Base-by-base conservation (phyloP, 139 green algal genomes). In the Chlamydomonas schloesseri region DNA sequence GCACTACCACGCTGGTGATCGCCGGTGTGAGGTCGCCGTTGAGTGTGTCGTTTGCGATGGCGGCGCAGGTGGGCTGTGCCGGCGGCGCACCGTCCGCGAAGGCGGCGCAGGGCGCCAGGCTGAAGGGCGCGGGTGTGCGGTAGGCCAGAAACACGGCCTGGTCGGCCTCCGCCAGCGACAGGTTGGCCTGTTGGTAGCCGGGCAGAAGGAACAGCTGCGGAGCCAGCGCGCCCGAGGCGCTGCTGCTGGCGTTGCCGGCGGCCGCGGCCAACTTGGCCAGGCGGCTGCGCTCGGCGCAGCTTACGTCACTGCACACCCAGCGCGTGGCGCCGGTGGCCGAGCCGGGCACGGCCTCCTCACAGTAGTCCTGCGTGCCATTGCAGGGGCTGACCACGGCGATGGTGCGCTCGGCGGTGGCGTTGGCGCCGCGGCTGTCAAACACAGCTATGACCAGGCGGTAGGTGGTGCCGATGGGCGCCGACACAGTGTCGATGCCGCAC, bases 151-250 rank as follows among this genome's bases (percentile, higher is more conserved):
- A 82, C 24, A 71, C 26, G 34, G 74, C 58, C 57, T 82, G 74
- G 74, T 57, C 57, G 23, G 57, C 28, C 74, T 82, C 74, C 3
- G 74, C 50, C 73, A 70, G 50, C 1, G 74, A 50, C n/a, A 82
- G 34, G 57, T 82, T 82, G 23, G 37, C 57, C 0, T 23, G 8
- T 24, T 82, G 74, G 0, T 9, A 26, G n/a, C 33, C 33, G 2
- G 74, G 74, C 34, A 82, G 74, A 1, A 82, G 23, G 57, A 82
- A 82, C 34, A 82, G 33, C 34, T 57, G 57, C 57, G 74, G 74
- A 34, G 21, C 1, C 15, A 47, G 1, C 28, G 13, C 17, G 28
- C 14, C 46, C 29, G 46, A 28, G n/a, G n/a, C n/a, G n/a, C n/a
- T n/a, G 42, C 42, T 50, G 42, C 42, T 50, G 42, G 42, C 42